phyloP scores from a whole-genome alignment of 768 basidiomycete species.

The Symmetrospora coprosmae region DNA sequence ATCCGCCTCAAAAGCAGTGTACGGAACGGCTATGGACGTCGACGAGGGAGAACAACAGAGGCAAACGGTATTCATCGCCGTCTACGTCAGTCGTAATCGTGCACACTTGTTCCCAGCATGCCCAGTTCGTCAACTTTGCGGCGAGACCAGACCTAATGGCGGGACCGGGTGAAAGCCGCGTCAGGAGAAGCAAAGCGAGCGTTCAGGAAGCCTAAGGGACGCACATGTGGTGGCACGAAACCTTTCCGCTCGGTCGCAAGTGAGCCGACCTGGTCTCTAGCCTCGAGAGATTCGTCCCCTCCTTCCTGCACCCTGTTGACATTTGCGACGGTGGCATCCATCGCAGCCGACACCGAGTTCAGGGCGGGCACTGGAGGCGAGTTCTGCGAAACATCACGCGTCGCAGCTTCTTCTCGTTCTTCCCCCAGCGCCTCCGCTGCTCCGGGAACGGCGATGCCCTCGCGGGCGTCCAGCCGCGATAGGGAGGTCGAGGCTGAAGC shows the following conservation, averaged over 20 bases:
- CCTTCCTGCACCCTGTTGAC: neutral
- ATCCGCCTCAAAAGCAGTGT: too few species aligned
- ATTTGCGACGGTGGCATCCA: neutral
- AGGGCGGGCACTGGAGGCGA: neutral
- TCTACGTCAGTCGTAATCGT: slow-evolving; percentile 4
- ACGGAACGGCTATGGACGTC: too few species aligned
- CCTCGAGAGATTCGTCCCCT: neutral
- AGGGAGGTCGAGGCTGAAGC: neutral
- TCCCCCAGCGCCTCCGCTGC: neutral
- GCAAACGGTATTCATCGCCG: too few species aligned
- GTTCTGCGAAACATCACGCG: neutral
- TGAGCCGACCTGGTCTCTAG: neutral
- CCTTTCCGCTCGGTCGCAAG: neutral
- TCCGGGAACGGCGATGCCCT: neutral
- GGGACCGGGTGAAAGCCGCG: too few species aligned
- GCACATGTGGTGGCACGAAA: slow-evolving; percentile 5
- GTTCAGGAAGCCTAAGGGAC: too few species aligned
- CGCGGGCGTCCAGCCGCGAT: too few species aligned
- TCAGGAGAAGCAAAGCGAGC: too few species aligned
- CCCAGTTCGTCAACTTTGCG: neutral
- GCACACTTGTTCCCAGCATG: slow-evolving; percentile 1
- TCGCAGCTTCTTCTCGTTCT: neutral
- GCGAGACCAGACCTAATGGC: too few species aligned
- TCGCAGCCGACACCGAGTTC: neutral
- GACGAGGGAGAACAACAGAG: too few species aligned